phyloP scores from a whole-genome alignment of 495 filamentous ascomycete species.

The Barbatosphaeria neglecta region DNA sequence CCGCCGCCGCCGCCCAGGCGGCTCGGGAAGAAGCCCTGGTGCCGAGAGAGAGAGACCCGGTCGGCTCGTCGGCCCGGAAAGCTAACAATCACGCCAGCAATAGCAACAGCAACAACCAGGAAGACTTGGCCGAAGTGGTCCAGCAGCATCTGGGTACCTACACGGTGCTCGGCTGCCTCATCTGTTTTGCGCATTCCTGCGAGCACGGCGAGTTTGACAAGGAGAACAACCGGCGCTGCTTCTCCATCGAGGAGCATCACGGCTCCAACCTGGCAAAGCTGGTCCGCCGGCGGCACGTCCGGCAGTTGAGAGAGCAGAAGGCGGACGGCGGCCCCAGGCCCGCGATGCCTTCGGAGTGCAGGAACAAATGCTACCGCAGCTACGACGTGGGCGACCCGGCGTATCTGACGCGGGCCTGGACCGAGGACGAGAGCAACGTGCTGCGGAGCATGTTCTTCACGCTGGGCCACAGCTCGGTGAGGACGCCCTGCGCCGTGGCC shows the following conservation, averaged over 20 bases:
- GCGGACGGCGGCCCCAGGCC: not conserved
- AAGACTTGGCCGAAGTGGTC: conserved; percentile 8
- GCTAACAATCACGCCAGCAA: too few relatives aligned
- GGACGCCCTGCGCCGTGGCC: conserved; percentile 28
- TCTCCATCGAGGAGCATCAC: conserved; percentile 23
- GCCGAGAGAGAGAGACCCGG: conserved; percentile 1
- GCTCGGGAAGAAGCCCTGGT: conserved; percentile 10
- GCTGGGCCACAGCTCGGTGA: conserved; percentile 22
- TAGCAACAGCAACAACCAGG: not conserved
- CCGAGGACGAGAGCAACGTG: conserved; percentile 24
- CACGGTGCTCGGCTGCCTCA: conserved; percentile 30
- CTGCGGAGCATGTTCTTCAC: conserved; percentile 25
- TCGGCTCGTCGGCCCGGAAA: not conserved
- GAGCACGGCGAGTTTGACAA: conserved; percentile 38
- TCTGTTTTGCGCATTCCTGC: conserved; percentile 37
- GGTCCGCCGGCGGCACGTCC: conserved; percentile 14
- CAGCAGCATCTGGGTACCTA: conserved; percentile 31
- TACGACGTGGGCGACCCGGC: conserved; percentile 15
- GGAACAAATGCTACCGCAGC: conserved; percentile 28
- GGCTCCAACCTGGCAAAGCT: conserved; percentile 10
- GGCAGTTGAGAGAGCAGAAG: conserved; percentile 5
- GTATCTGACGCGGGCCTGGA: conserved; percentile 18
- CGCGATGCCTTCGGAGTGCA: conserved; percentile 16
- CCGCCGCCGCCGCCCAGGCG: conserved; percentile 1
- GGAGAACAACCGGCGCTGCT: conserved; percentile 31